phyloP scores from a whole-genome alignment of 2,329 filamentous ascomycete genomes.

The Sclerotinia glacialis region DNA sequence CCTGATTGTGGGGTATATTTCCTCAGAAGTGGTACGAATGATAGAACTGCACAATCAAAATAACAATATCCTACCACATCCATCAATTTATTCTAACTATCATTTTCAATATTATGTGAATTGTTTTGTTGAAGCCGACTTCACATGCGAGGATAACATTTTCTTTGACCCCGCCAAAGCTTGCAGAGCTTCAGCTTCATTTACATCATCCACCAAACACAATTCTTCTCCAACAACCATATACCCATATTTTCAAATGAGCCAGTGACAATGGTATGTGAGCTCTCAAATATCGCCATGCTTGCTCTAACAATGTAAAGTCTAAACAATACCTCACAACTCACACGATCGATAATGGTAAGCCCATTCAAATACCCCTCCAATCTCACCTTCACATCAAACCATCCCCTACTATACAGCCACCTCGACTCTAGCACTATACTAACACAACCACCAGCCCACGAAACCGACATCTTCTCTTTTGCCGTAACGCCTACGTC shows the following conservation, averaged over 20 bases:
- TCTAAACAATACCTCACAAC: slow-evolving; percentile 98
- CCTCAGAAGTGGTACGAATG: slow-evolving; percentile 8
- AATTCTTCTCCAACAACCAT: slow-evolving; percentile 3
- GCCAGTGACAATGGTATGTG: slow-evolving; percentile 37
- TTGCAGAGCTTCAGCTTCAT: slow-evolving; percentile 10
- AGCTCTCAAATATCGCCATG: slow-evolving; percentile 13
- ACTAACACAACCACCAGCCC: slow-evolving; percentile 54
- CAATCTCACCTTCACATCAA: not conserved
- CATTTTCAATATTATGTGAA: not conserved
- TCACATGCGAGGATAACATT: slow-evolving; percentile 16
- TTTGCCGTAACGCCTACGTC: slow-evolving; percentile 71
- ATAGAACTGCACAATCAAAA: slow-evolving; percentile 25
- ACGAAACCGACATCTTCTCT: slow-evolving; percentile 80
- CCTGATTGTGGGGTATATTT: slow-evolving; percentile 15
- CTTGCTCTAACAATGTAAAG: slow-evolving; percentile 47
- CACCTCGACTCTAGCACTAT: not conserved
- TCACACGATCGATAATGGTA: slow-evolving; percentile 85
- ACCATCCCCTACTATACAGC: not conserved
- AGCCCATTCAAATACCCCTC: slow-evolving; percentile 33
- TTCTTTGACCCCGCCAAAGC: slow-evolving; percentile 23
- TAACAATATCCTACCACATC: slow-evolving; percentile 16
- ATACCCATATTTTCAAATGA: slow-evolving; percentile 25
- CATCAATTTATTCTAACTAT: not conserved
- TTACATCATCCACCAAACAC: slow-evolving; percentile 12
- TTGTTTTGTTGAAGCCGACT: not conserved